These are phyloP conservation scores for Cerrena zonata DNA, from an alignment of 1,284 basidiomycete species.

Conservation along the genomic window DNA sequence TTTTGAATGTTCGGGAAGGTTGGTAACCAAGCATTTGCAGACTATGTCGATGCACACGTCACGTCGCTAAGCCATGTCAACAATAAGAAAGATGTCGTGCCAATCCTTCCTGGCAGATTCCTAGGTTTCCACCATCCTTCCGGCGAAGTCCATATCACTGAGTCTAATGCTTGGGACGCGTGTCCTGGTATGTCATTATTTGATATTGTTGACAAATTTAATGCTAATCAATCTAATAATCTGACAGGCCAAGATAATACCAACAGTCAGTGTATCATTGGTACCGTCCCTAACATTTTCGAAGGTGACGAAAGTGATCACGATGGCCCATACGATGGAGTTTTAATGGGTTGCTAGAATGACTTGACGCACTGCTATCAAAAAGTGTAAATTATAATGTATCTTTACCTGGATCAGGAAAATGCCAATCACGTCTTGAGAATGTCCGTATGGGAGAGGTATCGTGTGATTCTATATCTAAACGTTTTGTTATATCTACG, in stretches of 20 bases:
- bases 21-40: constrained; percentile 52
- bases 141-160: constrained; percentile 16
- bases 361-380: too few relatives aligned
- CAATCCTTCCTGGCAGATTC: constrained; percentile 23
- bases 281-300: constrained; percentile 49
- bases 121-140: constrained; percentile 15
- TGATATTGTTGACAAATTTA: constrained; percentile 10
- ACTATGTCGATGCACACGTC: constrained; percentile 47
- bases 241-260: constrained; percentile 50
- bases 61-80: constrained; percentile 35
- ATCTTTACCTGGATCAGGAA: too few relatives aligned
- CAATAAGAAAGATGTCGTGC: constrained; percentile 26
- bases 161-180: constrained; percentile 10
- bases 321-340: constrained; percentile 52
- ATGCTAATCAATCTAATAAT: constrained; percentile 9
- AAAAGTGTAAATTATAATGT: too few relatives aligned
- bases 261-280: constrained; percentile 44
- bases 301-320: constrained; percentile 42
- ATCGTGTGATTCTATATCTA: too few relatives aligned
- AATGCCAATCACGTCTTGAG: too few relatives aligned
- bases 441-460: too few relatives aligned
- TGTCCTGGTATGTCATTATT: constrained; percentile 12
- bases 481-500: too few relatives aligned
- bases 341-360: constrained; percentile 46
- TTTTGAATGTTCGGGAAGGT: constrained; percentile 31